Conservation (phyloP, 805 yeast species). For the Metschnikowia borealis region DNA sequence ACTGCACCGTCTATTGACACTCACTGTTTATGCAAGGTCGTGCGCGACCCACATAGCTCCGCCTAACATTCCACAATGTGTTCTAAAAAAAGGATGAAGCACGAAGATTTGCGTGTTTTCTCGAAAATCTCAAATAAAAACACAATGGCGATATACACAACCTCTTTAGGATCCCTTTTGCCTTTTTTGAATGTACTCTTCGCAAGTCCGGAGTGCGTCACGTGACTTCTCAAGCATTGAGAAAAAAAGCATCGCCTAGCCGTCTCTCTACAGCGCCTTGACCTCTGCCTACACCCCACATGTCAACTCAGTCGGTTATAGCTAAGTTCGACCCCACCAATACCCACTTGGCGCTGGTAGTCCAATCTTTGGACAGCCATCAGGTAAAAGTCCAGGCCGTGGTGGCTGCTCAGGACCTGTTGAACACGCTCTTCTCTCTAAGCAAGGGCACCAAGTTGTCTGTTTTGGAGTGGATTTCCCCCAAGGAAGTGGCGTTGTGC, state of each 20-base stretch:
- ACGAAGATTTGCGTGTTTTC: no score
- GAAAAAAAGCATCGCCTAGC: conserved; percentile 4
- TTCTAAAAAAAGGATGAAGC: no score
- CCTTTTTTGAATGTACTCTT: neutral
- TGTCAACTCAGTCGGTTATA: conserved; percentile 28
- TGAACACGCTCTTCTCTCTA: conserved; percentile 48
- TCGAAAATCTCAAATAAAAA: no score
- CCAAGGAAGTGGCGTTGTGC: conserved; percentile 52
- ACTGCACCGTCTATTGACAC: neutral
- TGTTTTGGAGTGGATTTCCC: conserved; percentile 53
- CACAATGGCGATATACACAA: neutral
- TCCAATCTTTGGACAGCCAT: conserved; percentile 67
- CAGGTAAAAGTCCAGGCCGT: conserved; percentile 60
- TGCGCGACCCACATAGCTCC: neutral
- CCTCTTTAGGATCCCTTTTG: neutral
- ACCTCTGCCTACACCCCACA: conserved; percentile 1
- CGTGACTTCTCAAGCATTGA: conserved; percentile 4
- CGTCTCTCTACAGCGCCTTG: neutral
- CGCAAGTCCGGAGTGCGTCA: neutral
- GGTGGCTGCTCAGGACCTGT: conserved; percentile 36
- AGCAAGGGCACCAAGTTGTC: conserved; percentile 49
- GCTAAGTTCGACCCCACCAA: conserved; percentile 61
- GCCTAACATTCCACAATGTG: neutral
- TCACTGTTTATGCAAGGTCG: conserved; percentile 4
- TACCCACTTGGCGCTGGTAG: conserved; percentile 59